Evolutionary conservation across 1,284 basidiomycete species (phyloP).

Genomic region (Puccinia novopanici): DNA sequence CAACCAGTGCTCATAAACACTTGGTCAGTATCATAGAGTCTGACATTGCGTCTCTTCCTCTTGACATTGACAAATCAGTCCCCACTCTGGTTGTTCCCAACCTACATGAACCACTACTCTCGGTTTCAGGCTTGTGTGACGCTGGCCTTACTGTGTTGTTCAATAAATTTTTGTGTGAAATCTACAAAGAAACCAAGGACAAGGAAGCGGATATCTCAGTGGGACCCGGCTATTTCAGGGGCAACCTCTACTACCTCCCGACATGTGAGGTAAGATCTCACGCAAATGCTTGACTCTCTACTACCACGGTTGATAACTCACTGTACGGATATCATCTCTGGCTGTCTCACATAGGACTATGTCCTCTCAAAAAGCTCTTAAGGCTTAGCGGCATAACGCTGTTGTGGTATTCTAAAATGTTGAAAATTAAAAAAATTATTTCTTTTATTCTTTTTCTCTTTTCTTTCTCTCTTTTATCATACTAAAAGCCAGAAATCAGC

Average conservation of each 20-base stretch:
- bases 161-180: no score
- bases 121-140: no score
- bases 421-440: no score
- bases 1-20: no score
- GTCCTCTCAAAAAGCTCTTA: not conserved
- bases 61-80: not conserved
- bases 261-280: not conserved
- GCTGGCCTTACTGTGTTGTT: no score
- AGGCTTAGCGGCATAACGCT: not conserved
- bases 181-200: no score
- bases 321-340: not conserved
- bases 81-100: no score
- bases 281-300: not conserved
- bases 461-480: no score
- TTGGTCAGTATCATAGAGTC: no score
- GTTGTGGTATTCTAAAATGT: not conserved
- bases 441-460: no score
- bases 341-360: slow-evolving; percentile 3
- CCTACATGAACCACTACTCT: not conserved
- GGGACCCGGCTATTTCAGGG: not conserved
- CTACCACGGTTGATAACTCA: not conserved
- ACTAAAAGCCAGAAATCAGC: no score
- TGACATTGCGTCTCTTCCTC: not conserved
- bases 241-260: not conserved
- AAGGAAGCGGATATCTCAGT: no score